Base-by-base conservation (phyloP, 345 rosid species). In the Erysimum cheiranthoides region DNA sequence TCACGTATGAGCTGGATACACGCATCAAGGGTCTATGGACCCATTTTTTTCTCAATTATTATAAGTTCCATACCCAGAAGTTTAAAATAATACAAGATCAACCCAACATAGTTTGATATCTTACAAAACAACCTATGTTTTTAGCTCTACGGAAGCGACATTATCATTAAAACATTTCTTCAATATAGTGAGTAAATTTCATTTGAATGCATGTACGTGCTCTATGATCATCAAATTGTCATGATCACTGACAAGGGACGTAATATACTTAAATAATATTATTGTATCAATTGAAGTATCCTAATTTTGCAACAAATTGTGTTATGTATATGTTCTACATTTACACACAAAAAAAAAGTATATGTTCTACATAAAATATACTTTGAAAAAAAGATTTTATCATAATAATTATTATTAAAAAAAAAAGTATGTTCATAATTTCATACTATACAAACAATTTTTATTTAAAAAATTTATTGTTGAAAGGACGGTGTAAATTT, bases 1-100 rank as follows among this genome's bases (percentile, higher is more conserved):
- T 30, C 47, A 66, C 61, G 79, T 54, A 66, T 87, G 94, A 87
- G 92, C 89, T 89, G 94, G 91, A 91, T 87, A 91, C 94, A 86
- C 91, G 74, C 90, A 78, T 78, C 79, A 34, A 80, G 83, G 81
- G 75, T 68, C 82, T 83, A 12, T 65, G 73, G 91, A 46, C 89
- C 86, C 87, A 77, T 85, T 74, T 70, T 66, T 39, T 9, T 6
- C 34, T 36, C 77, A 71, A 77, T 62, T 71, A 25, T 73, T 72
- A 9, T 42, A 59, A 71, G 66, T 57, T 70, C 66, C 46, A 71
- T 63, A 64, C 61, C 50, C 75, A 27, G 8, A 46, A 54, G 21
- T 54, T 47, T 27, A 27, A 8, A 2, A 45, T 34, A 69, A 16
- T 64, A 35, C 13, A 62, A 71, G 11, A 64, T 58, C 17, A 42